These are phyloP conservation scores for Elsinoe batatas DNA, from an alignment of 2,329 filamentous ascomycete species.

Conservation along the genomic window DNA sequence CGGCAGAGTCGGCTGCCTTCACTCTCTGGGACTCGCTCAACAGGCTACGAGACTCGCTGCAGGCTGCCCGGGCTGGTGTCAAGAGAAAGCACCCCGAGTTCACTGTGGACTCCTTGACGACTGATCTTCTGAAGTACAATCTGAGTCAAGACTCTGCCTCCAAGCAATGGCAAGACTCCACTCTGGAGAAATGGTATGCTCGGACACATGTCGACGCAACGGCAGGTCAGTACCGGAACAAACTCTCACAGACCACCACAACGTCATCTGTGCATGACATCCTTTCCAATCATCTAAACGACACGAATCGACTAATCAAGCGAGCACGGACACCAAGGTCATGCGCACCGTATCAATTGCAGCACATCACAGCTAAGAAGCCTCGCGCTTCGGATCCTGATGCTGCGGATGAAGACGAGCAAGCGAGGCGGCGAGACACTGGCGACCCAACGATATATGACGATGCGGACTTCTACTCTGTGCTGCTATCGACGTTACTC, in stretches of 20 bases:
- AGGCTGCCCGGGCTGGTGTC: slow-evolving; percentile 39
- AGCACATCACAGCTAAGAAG: slow-evolving; percentile 10
- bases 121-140: slow-evolving; percentile 65
- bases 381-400: slow-evolving; percentile 31
- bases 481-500: slow-evolving; percentile 84
- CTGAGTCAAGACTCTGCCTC: slow-evolving; percentile 52
- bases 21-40: slow-evolving; percentile 77
- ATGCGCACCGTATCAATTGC: slow-evolving; percentile 60
- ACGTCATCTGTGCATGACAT: slow-evolving; percentile 54
- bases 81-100: slow-evolving; percentile 50
- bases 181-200: slow-evolving; percentile 82
- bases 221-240: slow-evolving; percentile 47
- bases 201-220: slow-evolving; percentile 58
- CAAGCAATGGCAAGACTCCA: slow-evolving; percentile 53
- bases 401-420: neutral
- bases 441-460: slow-evolving; percentile 67
- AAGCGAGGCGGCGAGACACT: slow-evolving; percentile 27
- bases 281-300: slow-evolving; percentile 57
- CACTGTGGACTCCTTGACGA: slow-evolving; percentile 47
- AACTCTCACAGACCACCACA: slow-evolving; percentile 43
- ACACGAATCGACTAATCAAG: slow-evolving; percentile 57
- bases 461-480: slow-evolving; percentile 89
- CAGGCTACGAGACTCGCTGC: slow-evolving; percentile 54
- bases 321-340: slow-evolving; percentile 63
- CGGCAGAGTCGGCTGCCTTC: slow-evolving; percentile 76